Evolutionary conservation across 1,284 basidiomycete genomes (phyloP).

Genomic region (Prillingera fragicola): DNA sequence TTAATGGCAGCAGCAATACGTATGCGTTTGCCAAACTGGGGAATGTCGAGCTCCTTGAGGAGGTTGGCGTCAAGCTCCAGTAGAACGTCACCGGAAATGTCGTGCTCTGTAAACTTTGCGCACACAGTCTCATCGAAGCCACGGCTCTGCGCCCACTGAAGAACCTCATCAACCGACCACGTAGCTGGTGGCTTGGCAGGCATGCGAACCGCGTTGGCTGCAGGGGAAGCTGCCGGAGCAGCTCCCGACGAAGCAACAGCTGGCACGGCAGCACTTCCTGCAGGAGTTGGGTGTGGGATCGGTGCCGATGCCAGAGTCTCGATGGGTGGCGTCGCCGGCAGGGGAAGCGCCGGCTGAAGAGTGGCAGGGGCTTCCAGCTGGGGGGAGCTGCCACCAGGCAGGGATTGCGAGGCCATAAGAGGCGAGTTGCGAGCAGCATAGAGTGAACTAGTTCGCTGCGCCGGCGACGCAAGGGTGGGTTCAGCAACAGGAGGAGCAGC

Average conservation of each 20-base stretch:
- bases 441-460: background rate
- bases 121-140: slow-evolving; percentile 79
- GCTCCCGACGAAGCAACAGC: slow-evolving; percentile 11
- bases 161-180: slow-evolving; percentile 85
- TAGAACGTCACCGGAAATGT: slow-evolving; percentile 94
- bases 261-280: slow-evolving; percentile 11
- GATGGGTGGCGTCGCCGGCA: too few relatives aligned
- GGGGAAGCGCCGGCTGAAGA: background rate
- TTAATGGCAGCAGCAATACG: slow-evolving; percentile 91
- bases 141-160: slow-evolving; percentile 78
- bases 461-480: background rate
- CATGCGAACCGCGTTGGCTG: slow-evolving; percentile 6
- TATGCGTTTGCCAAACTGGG: slow-evolving; percentile 88
- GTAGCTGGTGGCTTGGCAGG: slow-evolving; percentile 53
- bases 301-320: too few relatives aligned
- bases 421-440: slow-evolving; percentile 1
- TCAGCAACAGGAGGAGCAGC: background rate
- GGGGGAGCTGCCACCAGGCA: background rate
- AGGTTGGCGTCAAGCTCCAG: slow-evolving; percentile 88
- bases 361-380: background rate
- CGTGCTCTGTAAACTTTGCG: slow-evolving; percentile 80
- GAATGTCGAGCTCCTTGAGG: slow-evolving; percentile 93
- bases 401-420: background rate
- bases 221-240: background rate
- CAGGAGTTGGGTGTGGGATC: background rate